Conservation (phyloP, 2,329 filamentous ascomycete genomes). For the Penicillium sclerotiorum region DNA sequence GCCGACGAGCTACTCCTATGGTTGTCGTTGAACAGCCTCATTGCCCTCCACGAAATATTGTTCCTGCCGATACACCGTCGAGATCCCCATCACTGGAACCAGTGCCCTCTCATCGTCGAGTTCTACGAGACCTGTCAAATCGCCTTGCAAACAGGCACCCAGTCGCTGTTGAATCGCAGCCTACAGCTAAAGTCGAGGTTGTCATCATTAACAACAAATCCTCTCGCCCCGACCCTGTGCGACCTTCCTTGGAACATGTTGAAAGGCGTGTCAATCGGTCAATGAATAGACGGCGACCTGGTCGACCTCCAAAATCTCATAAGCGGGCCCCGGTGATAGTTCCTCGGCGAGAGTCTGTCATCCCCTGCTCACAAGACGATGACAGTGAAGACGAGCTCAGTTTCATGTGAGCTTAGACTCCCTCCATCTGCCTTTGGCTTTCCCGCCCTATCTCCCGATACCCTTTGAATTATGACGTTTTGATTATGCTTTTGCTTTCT, state of each 20-base stretch:
- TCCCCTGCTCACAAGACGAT: constrained; percentile 32
- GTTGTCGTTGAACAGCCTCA: constrained; percentile 14
- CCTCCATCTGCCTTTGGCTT: too few relatives aligned
- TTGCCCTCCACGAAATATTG: too few relatives aligned
- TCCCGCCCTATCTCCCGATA: too few relatives aligned
- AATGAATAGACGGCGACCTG: constrained; percentile 17
- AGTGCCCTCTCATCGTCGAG: constrained; percentile 12
- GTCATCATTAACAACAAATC: constrained; percentile 34
- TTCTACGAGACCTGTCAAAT: constrained; percentile 22
- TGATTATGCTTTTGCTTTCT: neutral
- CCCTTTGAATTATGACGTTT: neutral
- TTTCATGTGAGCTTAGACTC: constrained; percentile 35
- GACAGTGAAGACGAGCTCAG: constrained; percentile 44
- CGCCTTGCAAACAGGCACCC: constrained; percentile 7
- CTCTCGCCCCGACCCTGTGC: neutral
- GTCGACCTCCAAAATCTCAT: constrained; percentile 10
- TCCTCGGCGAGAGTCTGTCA: constrained; percentile 18
- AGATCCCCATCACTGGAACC: constrained; percentile 13
- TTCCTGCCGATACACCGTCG: neutral
- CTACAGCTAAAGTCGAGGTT: constrained; percentile 28
- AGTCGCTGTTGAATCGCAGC: neutral
- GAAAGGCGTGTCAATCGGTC: constrained; percentile 20
- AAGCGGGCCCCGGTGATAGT: constrained; percentile 3
- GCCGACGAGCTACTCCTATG: constrained; percentile 21
- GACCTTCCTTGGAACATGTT: constrained; percentile 9